Base-by-base conservation (phyloP, 352 stramenopile species). In the Phytopythium sindhum region DNA sequence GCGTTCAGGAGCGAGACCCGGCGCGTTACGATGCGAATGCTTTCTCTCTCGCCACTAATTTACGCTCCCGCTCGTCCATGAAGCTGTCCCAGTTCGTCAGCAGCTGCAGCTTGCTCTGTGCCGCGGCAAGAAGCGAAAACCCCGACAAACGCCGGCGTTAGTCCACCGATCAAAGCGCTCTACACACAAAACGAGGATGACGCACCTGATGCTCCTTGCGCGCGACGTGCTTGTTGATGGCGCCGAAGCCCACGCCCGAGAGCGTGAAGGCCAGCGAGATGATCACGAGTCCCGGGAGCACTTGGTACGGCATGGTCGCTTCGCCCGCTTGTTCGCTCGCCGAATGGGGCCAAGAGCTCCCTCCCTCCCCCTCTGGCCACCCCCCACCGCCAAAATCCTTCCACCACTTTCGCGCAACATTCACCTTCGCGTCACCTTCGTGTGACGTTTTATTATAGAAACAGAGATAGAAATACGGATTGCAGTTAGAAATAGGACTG, bases 301-400 rank as follows among this genome's bases (percentile, higher is more conserved):
- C 77, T 84, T 95, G 86, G 80, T 92, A 95, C 79, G 86, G 86
- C 86, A 95, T 95, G 21, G 67, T 84, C 17, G 39, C 45, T n/a
- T 35, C 14, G 24, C 31, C 35, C 31, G 47, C 47, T 58, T 48
- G 55, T 35, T 39, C 39, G 56, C 56, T 61, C 26, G 56, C 57
- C 41, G 31, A 62, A 44, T 48, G 55, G 55, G n/a, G n/a, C 41
- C 1, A n/a, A 45, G 42, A 48, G 42, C 17, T 48, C 42, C 21
- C 42, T 11, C 37, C n/a, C 8, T 10, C n/a, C 37, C n/a, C 8
- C n/a, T 14, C 42, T 28, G 55, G 26, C n/a, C 55, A 10, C 26
- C 42, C 56, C 28, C 56, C 57, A 62, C 57, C 57, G 57, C 57
- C 42, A 44, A 55, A 62, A 61, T 53, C 39, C 21, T 23, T 28